These are phyloP conservation scores for Magnaporthiopsis incrustans DNA, from an alignment of 2,329 filamentous ascomycete species.

Conservation along the genomic window DNA sequence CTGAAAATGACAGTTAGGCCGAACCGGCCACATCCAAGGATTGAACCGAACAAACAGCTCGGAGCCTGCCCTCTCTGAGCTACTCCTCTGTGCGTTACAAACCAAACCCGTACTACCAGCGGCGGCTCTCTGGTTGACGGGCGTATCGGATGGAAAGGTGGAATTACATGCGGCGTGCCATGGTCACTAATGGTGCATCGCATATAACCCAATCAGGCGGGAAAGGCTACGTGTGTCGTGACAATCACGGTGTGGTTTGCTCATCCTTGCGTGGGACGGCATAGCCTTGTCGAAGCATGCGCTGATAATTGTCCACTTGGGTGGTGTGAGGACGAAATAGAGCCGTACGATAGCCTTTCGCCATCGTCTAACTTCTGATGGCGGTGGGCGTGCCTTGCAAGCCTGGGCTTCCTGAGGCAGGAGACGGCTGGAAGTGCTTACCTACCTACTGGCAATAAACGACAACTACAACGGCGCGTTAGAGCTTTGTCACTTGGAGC, in stretches of 20 bases:
- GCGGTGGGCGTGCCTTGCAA: neutral
- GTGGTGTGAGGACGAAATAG: neutral
- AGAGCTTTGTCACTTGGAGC: neutral
- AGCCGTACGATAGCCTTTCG: neutral
- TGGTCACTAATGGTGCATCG: neutral
- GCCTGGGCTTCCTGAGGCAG: neutral
- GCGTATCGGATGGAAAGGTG: neutral
- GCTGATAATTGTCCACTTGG: neutral
- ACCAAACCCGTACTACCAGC: neutral
- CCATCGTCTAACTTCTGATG: neutral
- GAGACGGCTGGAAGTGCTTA: neutral
- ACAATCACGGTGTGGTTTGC: neutral
- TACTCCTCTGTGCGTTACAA: neutral
- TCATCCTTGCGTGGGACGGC: neutral
- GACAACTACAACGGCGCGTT: neutral
- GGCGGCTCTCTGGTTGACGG: neutral
- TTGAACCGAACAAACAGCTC: neutral
- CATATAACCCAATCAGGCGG: neutral
- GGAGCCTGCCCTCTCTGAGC: neutral
- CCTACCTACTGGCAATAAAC: neutral
- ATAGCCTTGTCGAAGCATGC: neutral
- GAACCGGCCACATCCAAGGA: neutral
- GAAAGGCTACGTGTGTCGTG: neutral
- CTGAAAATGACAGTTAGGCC: neutral
- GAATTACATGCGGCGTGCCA: neutral